These are phyloP conservation scores for Ganoderma sinense DNA, from an alignment of 1,284 basidiomycete species.

Conservation along the genomic window DNA sequence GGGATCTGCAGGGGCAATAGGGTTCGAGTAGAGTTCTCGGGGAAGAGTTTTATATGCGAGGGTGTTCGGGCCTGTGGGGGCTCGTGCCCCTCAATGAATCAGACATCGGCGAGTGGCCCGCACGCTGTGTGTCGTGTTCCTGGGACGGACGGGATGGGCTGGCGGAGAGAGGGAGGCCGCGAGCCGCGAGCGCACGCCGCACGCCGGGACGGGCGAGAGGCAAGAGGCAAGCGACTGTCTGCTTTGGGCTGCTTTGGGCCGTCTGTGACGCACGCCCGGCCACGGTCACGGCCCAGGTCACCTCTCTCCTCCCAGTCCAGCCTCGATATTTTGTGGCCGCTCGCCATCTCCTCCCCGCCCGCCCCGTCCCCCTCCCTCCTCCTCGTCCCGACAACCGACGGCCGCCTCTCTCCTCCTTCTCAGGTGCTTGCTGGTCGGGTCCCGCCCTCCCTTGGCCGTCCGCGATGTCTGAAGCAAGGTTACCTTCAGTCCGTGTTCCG, in stretches of 20 bases:
- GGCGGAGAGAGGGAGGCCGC: slow-evolving; percentile 15
- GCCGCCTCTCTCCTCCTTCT: slow-evolving; percentile 14
- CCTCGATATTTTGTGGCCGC: slow-evolving; percentile 12
- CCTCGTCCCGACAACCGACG: slow-evolving; percentile 7
- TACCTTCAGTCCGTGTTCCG: slow-evolving; percentile 48
- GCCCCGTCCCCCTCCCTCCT: slow-evolving; percentile 11
- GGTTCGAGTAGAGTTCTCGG: slow-evolving; percentile 12
- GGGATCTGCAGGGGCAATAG: slow-evolving; percentile 24
- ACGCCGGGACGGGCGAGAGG: not conserved
- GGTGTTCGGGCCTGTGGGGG: slow-evolving; percentile 6
- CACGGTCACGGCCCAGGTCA: slow-evolving; percentile 25
- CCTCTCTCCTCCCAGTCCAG: slow-evolving; percentile 13
- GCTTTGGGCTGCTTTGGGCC: slow-evolving; percentile 25
- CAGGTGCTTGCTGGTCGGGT: slow-evolving; percentile 28
- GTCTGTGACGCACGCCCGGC: slow-evolving; percentile 23
- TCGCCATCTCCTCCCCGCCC: slow-evolving; percentile 23
- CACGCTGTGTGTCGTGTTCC: slow-evolving; percentile 9
- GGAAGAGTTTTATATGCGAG: slow-evolving; percentile 18
- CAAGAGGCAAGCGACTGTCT: slow-evolving; percentile 8
- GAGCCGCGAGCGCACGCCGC: slow-evolving; percentile 1
- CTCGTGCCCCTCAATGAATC: slow-evolving; percentile 20
- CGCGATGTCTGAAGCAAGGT: slow-evolving; percentile 40
- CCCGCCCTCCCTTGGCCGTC: slow-evolving; percentile 22
- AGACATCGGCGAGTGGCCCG: slow-evolving; percentile 11
- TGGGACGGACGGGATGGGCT: not conserved